phyloP scores from a whole-genome alignment of 2,329 filamentous ascomycete species.

The Harringtonia aguacate region DNA sequence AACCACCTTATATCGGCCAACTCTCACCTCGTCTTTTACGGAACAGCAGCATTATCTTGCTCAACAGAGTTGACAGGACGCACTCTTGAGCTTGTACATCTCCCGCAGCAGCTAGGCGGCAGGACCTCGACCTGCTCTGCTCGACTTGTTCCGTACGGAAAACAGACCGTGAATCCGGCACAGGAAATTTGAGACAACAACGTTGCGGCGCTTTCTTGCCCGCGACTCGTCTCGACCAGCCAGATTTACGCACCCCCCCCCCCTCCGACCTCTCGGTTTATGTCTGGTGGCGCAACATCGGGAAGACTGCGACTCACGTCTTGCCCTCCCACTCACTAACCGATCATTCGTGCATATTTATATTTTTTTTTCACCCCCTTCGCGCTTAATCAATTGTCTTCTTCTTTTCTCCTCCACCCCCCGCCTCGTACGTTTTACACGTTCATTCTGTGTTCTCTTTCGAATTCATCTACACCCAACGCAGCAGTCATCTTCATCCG shows the following conservation, averaged over 20 bases:
- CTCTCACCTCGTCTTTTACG: too few relatives aligned
- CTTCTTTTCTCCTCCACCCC: neutral
- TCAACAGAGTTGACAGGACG: too few relatives aligned
- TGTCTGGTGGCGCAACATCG: neutral
- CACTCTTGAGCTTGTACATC: too few relatives aligned
- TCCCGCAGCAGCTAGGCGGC: too few relatives aligned
- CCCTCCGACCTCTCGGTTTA: neutral
- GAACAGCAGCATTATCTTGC: too few relatives aligned
- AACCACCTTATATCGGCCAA: too few relatives aligned
- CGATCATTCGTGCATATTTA: neutral
- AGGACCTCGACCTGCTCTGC: too few relatives aligned
- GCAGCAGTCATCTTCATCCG: too few relatives aligned
- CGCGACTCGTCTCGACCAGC: neutral
- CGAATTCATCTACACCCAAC: too few relatives aligned
- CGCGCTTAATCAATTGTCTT: neutral
- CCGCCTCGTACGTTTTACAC: neutral
- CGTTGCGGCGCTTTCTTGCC: neutral
- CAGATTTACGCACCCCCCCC: neutral
- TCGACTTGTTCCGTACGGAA: too few relatives aligned
- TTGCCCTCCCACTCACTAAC: neutral
- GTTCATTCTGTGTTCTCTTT: too few relatives aligned
- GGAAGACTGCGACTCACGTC: neutral
- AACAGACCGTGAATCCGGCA: too few relatives aligned
- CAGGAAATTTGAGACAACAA: neutral
- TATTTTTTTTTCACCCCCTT: neutral